Conservation (phyloP, 805 yeast species). For the Candida nanaspora region DNA sequence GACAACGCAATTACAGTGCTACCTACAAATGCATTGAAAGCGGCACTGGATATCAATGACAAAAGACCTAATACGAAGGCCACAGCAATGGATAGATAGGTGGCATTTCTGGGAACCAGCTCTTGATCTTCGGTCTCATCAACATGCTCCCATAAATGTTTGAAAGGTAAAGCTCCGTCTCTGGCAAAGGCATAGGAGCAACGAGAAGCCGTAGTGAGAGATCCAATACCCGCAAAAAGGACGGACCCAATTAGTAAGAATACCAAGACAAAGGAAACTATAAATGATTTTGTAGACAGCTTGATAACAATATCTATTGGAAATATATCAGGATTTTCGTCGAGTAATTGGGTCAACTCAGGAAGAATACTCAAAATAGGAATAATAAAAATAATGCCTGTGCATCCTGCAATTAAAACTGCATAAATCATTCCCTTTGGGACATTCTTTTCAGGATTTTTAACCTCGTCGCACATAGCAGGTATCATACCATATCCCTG, state of each 20-base stretch:
- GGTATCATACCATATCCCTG: slow-evolving; percentile 82
- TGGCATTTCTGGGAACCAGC: slow-evolving; percentile 64
- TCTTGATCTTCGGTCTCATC: slow-evolving; percentile 45
- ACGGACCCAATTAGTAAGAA: slow-evolving; percentile 62
- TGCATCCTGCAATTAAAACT: slow-evolving; percentile 54
- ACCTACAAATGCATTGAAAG: slow-evolving; percentile 80
- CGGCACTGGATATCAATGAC: slow-evolving; percentile 63
- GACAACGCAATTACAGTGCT: slow-evolving; percentile 72
- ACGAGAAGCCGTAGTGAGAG: slow-evolving; percentile 76
- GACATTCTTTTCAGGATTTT: slow-evolving; percentile 63
- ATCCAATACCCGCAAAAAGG: slow-evolving; percentile 70
- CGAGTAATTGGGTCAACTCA: slow-evolving; percentile 48
- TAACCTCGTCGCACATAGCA: slow-evolving; percentile 77
- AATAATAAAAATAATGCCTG: slow-evolving; percentile 64
- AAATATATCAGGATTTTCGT: slow-evolving; percentile 57
- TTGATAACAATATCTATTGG: slow-evolving; percentile 77
- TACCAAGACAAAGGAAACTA: slow-evolving; percentile 64
- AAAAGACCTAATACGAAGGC: slow-evolving; percentile 55
- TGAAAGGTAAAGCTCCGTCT: slow-evolving; percentile 72
- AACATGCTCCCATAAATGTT: slow-evolving; percentile 58
- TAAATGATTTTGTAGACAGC: slow-evolving; percentile 56
- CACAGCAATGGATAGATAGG: slow-evolving; percentile 55
- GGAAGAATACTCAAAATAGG: slow-evolving; percentile 72
- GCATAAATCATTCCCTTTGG: slow-evolving; percentile 68
- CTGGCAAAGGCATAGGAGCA: slow-evolving; percentile 78